Evolutionary conservation across 306 rosid species (phyloP).

Genomic region (Prunus fruticosa): DNA sequence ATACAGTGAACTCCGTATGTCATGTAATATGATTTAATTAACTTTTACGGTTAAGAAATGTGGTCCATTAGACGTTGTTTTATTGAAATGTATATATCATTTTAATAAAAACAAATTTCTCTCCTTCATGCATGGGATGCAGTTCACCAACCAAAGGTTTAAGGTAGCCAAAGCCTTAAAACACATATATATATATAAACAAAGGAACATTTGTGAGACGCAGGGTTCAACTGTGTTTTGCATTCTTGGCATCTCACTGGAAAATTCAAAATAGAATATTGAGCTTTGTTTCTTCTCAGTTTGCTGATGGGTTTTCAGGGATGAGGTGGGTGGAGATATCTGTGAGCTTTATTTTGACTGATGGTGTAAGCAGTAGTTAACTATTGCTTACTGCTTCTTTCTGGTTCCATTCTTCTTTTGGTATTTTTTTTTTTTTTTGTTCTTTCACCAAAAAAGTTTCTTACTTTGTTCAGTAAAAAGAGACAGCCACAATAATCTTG

Average conservation of each 20-base stretch:
- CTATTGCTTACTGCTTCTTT: constrained; percentile 30
- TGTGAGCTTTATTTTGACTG: neutral
- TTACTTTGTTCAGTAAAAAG: constrained; percentile 22
- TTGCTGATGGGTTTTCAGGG: constrained; percentile 14
- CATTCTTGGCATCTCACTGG: neutral
- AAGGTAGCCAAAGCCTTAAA: neutral
- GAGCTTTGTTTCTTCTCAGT: neutral
- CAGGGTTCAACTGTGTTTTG: neutral
- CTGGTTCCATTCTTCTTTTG: constrained; percentile 24
- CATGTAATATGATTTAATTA: neutral
- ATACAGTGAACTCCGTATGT: neutral
- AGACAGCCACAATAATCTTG: neutral
- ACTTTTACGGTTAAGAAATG: neutral
- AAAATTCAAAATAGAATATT: neutral
- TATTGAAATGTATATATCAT: neutral
- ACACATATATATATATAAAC: neutral
- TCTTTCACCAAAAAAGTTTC: neutral
- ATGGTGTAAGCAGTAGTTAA: constrained; percentile 30
- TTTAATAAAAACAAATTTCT: constrained; percentile 15
- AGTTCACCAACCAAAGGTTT: constrained; percentile 71
- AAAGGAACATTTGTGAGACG: neutral
- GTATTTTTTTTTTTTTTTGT: constrained; percentile 10
- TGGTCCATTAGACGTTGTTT: neutral
- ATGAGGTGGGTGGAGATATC: neutral
- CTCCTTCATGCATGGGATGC: constrained; percentile 65